These are phyloP conservation scores for Fusarium pseudoanthophilum DNA, from an alignment of 2,329 filamentous ascomycete species.

Conservation along the genomic window DNA sequence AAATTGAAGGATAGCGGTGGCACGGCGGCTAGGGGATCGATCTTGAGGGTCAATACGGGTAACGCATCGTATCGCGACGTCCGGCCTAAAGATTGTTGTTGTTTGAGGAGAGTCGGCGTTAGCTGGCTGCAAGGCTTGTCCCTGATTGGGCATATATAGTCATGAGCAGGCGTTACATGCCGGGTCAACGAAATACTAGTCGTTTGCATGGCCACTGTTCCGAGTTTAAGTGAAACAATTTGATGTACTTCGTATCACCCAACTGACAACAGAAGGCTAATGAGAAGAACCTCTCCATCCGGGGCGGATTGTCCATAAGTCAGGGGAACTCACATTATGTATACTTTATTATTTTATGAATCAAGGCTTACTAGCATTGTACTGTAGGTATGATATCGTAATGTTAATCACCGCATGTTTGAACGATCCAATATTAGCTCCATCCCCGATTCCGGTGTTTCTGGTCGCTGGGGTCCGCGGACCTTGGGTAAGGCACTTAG, in stretches of 20 bases:
- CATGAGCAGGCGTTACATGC: constrained; percentile 36
- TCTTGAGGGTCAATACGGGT: constrained; percentile 33
- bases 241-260: background rate
- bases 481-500: background rate
- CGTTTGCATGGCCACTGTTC: constrained; percentile 34
- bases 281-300: background rate
- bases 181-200: constrained; percentile 45
- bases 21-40: constrained; percentile 40
- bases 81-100: constrained; percentile 37
- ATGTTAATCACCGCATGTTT: constrained; percentile 10
- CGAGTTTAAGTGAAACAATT: constrained; percentile 10
- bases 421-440: background rate
- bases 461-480: constrained; percentile 9
- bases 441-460: constrained; percentile 19
- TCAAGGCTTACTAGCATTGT: constrained; percentile 8
- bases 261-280: background rate
- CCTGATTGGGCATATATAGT: constrained; percentile 24
- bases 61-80: constrained; percentile 3
- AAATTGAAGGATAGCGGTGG: constrained; percentile 42
- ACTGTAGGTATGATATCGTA: constrained; percentile 2
- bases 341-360: background rate
- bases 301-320: background rate
- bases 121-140: constrained; percentile 36
- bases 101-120: constrained; percentile 42
- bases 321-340: background rate